Conservation (phyloP, 1,284 basidiomycete species). For the Phaffia rhodozyma region DNA sequence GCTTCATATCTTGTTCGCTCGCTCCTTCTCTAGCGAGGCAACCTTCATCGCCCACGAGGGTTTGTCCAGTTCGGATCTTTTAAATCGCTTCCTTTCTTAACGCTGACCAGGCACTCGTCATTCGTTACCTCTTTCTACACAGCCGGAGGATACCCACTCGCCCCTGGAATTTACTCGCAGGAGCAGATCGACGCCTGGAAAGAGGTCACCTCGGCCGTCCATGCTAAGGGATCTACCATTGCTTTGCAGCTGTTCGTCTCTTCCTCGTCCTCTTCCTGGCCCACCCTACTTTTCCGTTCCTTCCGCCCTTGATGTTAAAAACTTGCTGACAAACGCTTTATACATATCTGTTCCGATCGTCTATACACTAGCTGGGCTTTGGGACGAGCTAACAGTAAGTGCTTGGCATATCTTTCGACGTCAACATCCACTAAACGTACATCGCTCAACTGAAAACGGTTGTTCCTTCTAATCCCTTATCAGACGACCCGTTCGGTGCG, state of each 20-base stretch:
- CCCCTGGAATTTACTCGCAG: slow-evolving; percentile 25
- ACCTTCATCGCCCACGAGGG: slow-evolving; percentile 24
- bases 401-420: slow-evolving; percentile 41
- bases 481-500: slow-evolving; percentile 31
- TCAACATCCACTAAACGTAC: slow-evolving; percentile 41
- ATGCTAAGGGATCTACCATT: slow-evolving; percentile 30
- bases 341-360: background rate
- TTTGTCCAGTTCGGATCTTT: background rate
- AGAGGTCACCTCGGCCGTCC: slow-evolving; percentile 38
- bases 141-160: slow-evolving; percentile 22
- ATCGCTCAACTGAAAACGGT: background rate
- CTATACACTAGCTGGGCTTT: too few species aligned
- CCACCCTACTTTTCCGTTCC: too few species aligned
- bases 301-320: background rate
- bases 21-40: slow-evolving; percentile 30
- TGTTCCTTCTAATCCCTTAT: background rate
- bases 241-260: background rate
- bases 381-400: slow-evolving; percentile 20
- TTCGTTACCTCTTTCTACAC: background rate
- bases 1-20: slow-evolving; percentile 12
- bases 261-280: background rate
- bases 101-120: background rate
- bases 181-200: slow-evolving; percentile 30
- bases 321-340: background rate
- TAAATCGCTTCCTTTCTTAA: background rate